These are phyloP conservation scores for Malus fusca DNA, from an alignment of 306 rosid genomes.

Conservation along the genomic window DNA sequence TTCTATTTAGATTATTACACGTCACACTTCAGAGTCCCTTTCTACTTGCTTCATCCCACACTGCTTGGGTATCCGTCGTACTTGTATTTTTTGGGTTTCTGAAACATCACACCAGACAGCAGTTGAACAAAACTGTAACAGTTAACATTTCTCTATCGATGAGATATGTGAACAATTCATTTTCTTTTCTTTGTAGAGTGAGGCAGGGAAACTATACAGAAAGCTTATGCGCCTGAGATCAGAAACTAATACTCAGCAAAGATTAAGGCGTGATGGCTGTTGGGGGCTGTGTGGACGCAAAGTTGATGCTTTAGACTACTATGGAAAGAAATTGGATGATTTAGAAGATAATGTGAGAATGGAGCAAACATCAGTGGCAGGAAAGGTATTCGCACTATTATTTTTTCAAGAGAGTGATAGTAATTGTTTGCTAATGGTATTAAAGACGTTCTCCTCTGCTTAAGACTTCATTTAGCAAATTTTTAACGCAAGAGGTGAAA, in stretches of 20 bases:
- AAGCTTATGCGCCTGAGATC: constrained; percentile 37
- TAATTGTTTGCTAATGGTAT: neutral
- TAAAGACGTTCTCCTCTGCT: neutral
- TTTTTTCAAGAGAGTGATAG: neutral
- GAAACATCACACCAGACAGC: neutral
- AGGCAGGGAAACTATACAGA: constrained; percentile 57
- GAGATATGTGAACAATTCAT: neutral
- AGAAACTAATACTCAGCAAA: constrained; percentile 26
- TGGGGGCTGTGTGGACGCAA: constrained; percentile 56
- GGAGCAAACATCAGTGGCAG: constrained; percentile 52
- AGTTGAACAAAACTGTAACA: neutral
- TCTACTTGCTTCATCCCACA: neutral
- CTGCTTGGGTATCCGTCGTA: neutral
- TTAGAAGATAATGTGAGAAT: constrained; percentile 56
- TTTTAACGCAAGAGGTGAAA: neutral
- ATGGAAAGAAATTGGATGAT: constrained; percentile 52
- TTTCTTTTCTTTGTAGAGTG: constrained; percentile 39
- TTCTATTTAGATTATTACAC: neutral
- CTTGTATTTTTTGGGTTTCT: neutral
- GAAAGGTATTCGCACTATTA: constrained; percentile 39
- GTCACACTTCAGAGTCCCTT: neutral
- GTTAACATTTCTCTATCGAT: neutral
- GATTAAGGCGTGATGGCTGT: constrained; percentile 45
- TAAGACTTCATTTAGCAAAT: neutral
- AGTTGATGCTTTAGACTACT: constrained; percentile 41